Evolutionary conservation across 495 filamentous ascomycete genomes (phyloP).

Genomic region (Terfezia claveryi): DNA sequence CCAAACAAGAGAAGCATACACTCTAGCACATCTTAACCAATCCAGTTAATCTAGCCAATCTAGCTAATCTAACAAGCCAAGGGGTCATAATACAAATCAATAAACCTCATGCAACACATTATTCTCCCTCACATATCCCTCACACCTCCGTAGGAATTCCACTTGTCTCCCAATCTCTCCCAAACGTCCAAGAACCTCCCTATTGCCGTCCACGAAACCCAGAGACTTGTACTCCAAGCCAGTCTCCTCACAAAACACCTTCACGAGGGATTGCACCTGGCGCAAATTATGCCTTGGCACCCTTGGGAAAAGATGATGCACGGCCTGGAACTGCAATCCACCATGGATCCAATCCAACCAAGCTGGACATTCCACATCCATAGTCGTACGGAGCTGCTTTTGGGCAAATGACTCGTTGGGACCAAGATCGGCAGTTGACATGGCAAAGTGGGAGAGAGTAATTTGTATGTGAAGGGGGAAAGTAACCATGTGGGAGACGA

Average conservation of each 20-base stretch:
- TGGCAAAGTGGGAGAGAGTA: slow-evolving; percentile 31
- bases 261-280: slow-evolving; percentile 22
- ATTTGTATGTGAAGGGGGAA: slow-evolving; percentile 31
- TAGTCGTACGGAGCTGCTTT: slow-evolving; percentile 28
- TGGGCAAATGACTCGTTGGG: slow-evolving; percentile 28
- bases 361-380: slow-evolving; percentile 28
- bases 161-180: slow-evolving; percentile 25
- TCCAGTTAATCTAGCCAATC: no score
- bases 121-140: slow-evolving; percentile 25
- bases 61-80: no score
- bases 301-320: slow-evolving; percentile 28
- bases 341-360: slow-evolving; percentile 30
- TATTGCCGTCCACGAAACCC: slow-evolving; percentile 26
- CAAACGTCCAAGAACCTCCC: slow-evolving; percentile 21
- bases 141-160: slow-evolving; percentile 23
- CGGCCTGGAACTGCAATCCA: slow-evolving; percentile 29
- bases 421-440: slow-evolving; percentile 28
- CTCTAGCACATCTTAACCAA: no score
- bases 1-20: no score
- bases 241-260: slow-evolving; percentile 25
- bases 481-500: slow-evolving; percentile 27
- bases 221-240: slow-evolving; percentile 25
- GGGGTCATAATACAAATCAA: neutral
- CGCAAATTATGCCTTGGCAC: slow-evolving; percentile 28
- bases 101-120: slow-evolving; percentile 5